Percentiles rank a stretch among this genome's conserved stretches.
Conservation (phyloP, 768 basidiomycete species). For the Coprinellus micaceus region DNA sequence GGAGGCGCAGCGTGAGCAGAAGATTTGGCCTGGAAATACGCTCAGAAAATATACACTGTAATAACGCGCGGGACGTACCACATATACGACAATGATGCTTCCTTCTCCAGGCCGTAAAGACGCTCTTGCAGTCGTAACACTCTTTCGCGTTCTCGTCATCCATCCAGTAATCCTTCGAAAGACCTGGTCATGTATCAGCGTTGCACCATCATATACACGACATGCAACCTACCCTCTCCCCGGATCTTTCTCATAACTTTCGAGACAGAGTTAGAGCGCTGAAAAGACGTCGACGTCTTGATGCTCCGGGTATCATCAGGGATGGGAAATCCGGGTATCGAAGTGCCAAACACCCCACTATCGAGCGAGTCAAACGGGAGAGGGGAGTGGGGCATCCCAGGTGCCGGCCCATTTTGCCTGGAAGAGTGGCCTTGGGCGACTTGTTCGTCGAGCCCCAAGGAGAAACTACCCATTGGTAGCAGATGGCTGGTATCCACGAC, state of each 20-base stretch:
- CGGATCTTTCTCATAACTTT: conserved; percentile 88
- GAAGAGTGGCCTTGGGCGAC: no score
- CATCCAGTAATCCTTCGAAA: conserved; percentile 98
- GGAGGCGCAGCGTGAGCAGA: conserved; percentile 94
- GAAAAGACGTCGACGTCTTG: conserved; percentile 66
- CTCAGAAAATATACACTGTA: neutral
- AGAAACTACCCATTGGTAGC: conserved; percentile 80
- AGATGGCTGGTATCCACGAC: conserved; percentile 50
- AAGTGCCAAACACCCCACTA: conserved; percentile 57
- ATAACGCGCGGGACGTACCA: conserved; percentile 43
- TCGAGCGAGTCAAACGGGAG: conserved; percentile 57
- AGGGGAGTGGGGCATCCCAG: conserved; percentile 44
- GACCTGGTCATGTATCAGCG: conserved; percentile 42
- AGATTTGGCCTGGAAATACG: conserved; percentile 74
- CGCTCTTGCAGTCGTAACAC: conserved; percentile 92
- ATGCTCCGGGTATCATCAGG: conserved; percentile 88
- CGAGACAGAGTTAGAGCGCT: conserved; percentile 79
- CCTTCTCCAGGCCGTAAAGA: conserved; percentile 90
- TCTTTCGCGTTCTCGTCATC: conserved; percentile 94
- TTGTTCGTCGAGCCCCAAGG: conserved; percentile 58
- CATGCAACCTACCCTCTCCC: conserved; percentile 65
- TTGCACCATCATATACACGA: neutral
- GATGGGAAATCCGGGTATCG: conserved; percentile 91
- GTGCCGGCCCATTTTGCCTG: no score
- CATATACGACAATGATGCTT: conserved; percentile 99